These are phyloP conservation scores for Syncephalastrum monosporum DNA, from an alignment of 371 early-diverging fungal species.

Conservation along the genomic window DNA sequence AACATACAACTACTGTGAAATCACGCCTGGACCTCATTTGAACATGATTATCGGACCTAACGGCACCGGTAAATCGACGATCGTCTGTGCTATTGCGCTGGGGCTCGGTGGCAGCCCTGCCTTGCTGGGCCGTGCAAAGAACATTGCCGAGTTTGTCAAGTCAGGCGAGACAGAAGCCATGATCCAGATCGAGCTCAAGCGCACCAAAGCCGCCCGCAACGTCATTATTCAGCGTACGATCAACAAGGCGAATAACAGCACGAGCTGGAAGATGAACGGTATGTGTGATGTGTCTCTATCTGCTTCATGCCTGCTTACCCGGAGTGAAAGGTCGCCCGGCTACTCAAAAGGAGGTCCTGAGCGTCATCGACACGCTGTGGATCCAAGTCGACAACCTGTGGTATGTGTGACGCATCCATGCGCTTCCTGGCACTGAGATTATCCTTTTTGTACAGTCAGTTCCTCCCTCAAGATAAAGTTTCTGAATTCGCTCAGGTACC, in stretches of 20 bases:
- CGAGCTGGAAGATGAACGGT: constrained; percentile 84
- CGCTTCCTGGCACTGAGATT: neutral
- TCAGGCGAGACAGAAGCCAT: constrained; percentile 79
- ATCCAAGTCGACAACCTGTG: constrained; percentile 97
- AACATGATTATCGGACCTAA: constrained; percentile 98
- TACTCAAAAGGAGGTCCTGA: constrained; percentile 64
- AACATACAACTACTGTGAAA: constrained; percentile 86
- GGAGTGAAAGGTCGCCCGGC: constrained; percentile 47
- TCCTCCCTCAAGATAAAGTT: constrained; percentile 95
- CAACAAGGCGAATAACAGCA: constrained; percentile 62
- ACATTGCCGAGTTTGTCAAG: constrained; percentile 90
- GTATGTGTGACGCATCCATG: constrained; percentile 43
- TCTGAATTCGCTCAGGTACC: constrained; percentile 85
- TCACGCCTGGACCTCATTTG: constrained; percentile 87
- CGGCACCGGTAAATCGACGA: constrained; percentile 98
- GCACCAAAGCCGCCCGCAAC: constrained; percentile 33
- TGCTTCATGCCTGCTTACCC: neutral
- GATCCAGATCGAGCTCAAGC: constrained; percentile 81
- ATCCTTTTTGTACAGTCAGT: constrained; percentile 63
- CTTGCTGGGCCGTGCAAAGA: constrained; percentile 83
- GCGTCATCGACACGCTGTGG: constrained; percentile 57
- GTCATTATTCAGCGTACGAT: constrained; percentile 72
- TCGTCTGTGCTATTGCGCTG: constrained; percentile 97
- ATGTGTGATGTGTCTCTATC: neutral
- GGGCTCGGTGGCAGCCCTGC: constrained; percentile 91